Conservation (phyloP, 148 eudicot genomes). For the Amaranthus palmeri region DNA sequence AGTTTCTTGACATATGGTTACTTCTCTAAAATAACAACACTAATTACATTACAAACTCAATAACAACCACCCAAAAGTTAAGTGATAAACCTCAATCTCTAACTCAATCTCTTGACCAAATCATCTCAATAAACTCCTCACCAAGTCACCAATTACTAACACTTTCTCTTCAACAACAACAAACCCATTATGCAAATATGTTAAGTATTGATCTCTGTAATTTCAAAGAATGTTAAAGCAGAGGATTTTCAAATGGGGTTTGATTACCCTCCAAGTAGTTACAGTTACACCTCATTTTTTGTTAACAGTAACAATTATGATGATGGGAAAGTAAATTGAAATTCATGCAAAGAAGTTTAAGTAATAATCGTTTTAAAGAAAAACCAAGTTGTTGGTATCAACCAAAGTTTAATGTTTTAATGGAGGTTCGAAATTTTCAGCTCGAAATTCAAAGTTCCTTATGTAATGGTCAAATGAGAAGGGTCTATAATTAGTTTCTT, state of each 20-base stretch:
- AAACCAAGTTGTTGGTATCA: slow-evolving; percentile 36
- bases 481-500: no score
- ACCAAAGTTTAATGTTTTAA: slow-evolving; percentile 39
- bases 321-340: slow-evolving; percentile 35
- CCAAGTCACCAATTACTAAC: slow-evolving; percentile 51
- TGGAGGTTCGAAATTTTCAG: slow-evolving; percentile 26
- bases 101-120: slow-evolving; percentile 38
- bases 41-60: not conserved
- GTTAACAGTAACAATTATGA: slow-evolving; percentile 21
- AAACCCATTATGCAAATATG: slow-evolving; percentile 31
- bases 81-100: slow-evolving; percentile 21
- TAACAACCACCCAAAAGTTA: slow-evolving; percentile 3
- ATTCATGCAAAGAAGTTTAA: slow-evolving; percentile 65
- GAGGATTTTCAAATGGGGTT: slow-evolving; percentile 48
- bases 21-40: slow-evolving; percentile 1
- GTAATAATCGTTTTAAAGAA: slow-evolving; percentile 53
- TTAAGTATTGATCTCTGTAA: slow-evolving; percentile 29
- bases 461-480: slow-evolving; percentile 46
- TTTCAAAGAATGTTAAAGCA: slow-evolving; percentile 47
- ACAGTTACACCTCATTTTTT: slow-evolving; percentile 19
- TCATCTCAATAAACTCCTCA: slow-evolving; percentile 58
- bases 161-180: slow-evolving; percentile 40
- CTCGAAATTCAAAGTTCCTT: slow-evolving; percentile 27
- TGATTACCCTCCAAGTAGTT: slow-evolving; percentile 23
- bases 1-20: no score